phyloP scores from a whole-genome alignment of 2,329 filamentous ascomycete genomes.

The Fusarium liriodendri region DNA sequence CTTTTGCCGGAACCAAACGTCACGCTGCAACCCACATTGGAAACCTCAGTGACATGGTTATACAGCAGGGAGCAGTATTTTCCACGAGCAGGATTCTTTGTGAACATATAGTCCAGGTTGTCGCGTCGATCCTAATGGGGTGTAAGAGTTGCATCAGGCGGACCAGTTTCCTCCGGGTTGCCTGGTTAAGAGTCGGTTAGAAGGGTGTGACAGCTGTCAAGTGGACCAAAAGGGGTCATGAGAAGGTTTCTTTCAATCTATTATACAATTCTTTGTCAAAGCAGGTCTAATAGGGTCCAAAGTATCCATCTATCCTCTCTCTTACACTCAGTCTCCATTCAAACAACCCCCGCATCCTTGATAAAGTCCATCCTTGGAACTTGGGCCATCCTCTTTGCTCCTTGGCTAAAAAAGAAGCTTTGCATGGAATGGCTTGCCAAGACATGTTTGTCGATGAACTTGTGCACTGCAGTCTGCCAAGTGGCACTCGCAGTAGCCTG shows the following conservation, averaged over 20 bases:
- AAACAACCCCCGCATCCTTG: neutral
- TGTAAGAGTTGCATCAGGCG: slow-evolving; percentile 2
- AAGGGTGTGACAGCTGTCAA: neutral
- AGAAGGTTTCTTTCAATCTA: neutral
- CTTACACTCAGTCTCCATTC: neutral
- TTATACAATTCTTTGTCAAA: neutral
- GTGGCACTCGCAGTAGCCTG: slow-evolving; percentile 24
- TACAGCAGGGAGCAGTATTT: neutral
- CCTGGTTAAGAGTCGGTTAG: neutral
- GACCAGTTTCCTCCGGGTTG: slow-evolving; percentile 1
- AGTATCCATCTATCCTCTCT: neutral
- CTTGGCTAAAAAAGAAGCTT: slow-evolving; percentile 8
- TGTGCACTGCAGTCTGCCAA: slow-evolving; percentile 26
- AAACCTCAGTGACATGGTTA: neutral
- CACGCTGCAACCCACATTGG: neutral
- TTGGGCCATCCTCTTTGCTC: slow-evolving; percentile 8
- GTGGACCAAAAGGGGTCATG: neutral
- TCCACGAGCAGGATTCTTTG: neutral
- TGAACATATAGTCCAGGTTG: neutral
- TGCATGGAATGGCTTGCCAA: slow-evolving; percentile 15
- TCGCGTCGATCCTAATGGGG: neutral
- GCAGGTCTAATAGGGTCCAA: neutral
- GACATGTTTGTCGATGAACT: slow-evolving; percentile 30
- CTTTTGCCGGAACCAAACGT: neutral
- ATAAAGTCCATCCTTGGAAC: slow-evolving; percentile 18